phyloP scores from a whole-genome alignment of 2,329 filamentous ascomycete species.

The Ascochyta rabiei region DNA sequence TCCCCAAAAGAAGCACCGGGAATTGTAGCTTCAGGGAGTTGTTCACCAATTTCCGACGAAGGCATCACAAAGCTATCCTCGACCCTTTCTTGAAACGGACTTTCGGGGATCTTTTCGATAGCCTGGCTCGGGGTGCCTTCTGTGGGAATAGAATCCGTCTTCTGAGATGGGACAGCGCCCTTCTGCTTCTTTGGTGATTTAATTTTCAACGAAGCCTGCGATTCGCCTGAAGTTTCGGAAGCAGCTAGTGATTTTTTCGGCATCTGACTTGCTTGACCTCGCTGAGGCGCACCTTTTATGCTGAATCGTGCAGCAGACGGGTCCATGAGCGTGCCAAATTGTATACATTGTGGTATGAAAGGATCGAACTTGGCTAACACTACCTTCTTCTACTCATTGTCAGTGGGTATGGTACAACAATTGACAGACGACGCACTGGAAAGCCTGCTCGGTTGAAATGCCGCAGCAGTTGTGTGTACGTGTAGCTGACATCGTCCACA shows the following conservation, averaged over 20 bases:
- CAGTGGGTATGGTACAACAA: background rate
- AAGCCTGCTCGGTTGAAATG: slow-evolving; percentile 58
- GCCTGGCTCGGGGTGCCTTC: slow-evolving; percentile 36
- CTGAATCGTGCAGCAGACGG: slow-evolving; percentile 64
- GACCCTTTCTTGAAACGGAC: slow-evolving; percentile 27
- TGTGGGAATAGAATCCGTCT: slow-evolving; percentile 45
- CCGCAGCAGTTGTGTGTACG: slow-evolving; percentile 67
- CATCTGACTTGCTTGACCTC: background rate
- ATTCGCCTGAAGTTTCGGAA: slow-evolving; percentile 14
- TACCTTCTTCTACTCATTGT: slow-evolving; percentile 45
- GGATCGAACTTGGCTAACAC: slow-evolving; percentile 57
- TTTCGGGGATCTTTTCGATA: slow-evolving; percentile 2
- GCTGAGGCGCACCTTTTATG: slow-evolving; percentile 58
- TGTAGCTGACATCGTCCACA: slow-evolving; percentile 69
- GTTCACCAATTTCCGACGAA: slow-evolving; percentile 9
- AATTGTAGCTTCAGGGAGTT: background rate
- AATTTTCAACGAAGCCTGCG: slow-evolving; percentile 54
- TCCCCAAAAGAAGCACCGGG: slow-evolving; percentile 49
- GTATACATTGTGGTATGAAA: slow-evolving; percentile 54
- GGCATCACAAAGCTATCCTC: slow-evolving; percentile 39
- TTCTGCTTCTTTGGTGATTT: slow-evolving; percentile 56
- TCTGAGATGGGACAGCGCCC: slow-evolving; percentile 42
- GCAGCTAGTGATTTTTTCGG: background rate
- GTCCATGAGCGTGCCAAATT: slow-evolving; percentile 53
- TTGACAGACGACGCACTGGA: slow-evolving; percentile 50